Percentiles rank a stretch among this genome's conserved stretches.
Evolutionary conservation across 2,329 filamentous ascomycete species (phyloP).

Genomic region (Penicillium sclerotigenum): DNA sequence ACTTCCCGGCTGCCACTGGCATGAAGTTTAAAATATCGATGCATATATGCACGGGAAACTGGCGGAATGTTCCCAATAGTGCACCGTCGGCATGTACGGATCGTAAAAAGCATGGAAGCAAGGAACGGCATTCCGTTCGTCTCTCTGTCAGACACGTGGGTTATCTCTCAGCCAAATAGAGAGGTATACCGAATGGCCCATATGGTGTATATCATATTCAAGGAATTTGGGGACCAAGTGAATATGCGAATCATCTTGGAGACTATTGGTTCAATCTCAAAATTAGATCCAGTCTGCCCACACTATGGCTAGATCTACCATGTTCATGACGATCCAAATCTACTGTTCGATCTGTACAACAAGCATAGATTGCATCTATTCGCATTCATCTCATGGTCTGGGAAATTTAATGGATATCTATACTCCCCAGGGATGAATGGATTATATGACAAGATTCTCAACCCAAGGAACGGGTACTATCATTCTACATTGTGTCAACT

Average conservation of each 20-base stretch:
- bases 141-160: conserved; percentile 21
- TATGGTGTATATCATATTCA: too few relatives aligned
- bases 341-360: not conserved
- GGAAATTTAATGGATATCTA: not conserved
- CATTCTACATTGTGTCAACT: not conserved
- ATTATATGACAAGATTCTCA: not conserved
- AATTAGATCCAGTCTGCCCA: not conserved
- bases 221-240: too few relatives aligned
- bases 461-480: not conserved
- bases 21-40: conserved; percentile 3
- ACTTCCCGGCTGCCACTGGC: not conserved
- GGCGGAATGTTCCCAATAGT: conserved; percentile 7
- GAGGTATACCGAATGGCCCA: too few relatives aligned
- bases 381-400: not conserved
- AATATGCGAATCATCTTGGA: conserved; percentile 1
- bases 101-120: conserved; percentile 7
- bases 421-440: not conserved
- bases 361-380: not conserved
- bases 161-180: not conserved
- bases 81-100: conserved; percentile 7
- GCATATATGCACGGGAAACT: not conserved
- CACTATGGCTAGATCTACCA: not conserved
- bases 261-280: not conserved
- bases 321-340: not conserved
- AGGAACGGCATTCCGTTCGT: conserved; percentile 11